phyloP scores from a whole-genome alignment of 2,329 filamentous ascomycete genomes.

The Arthrobotrys megalospora region DNA sequence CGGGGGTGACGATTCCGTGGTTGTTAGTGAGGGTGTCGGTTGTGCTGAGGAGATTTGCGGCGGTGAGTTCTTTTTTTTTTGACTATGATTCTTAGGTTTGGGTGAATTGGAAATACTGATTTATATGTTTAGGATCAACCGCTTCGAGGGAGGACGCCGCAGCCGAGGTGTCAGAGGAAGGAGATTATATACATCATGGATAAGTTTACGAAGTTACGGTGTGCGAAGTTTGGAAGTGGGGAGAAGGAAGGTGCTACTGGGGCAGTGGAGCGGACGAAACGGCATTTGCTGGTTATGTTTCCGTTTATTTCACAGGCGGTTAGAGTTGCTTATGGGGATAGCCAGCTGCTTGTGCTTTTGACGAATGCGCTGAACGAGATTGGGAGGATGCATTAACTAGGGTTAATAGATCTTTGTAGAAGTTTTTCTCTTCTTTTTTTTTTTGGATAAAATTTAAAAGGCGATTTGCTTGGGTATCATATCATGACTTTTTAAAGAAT shows the following conservation, averaged over 20 bases:
- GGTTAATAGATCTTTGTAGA: background rate
- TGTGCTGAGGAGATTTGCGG: conserved; percentile 85
- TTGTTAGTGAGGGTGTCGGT: conserved; percentile 86
- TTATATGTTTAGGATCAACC: conserved; percentile 77
- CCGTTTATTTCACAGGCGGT: conserved; percentile 79
- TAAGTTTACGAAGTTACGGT: conserved; percentile 72
- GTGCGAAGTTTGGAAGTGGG: conserved; percentile 61
- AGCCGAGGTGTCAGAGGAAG: conserved; percentile 83
- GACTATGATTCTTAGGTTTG: background rate
- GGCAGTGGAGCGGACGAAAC: conserved; percentile 74
- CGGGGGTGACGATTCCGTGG: conserved; percentile 82
- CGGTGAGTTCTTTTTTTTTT: conserved; percentile 66
- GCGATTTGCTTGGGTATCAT: background rate
- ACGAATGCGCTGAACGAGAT: conserved; percentile 76
- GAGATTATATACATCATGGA: conserved; percentile 82
- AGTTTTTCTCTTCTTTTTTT: too few relatives aligned
- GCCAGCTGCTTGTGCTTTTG: conserved; percentile 74
- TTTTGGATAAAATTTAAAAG: background rate
- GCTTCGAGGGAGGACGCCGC: conserved; percentile 87
- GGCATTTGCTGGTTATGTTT: conserved; percentile 85
- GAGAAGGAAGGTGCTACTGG: conserved; percentile 66
- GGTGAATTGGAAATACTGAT: conserved; percentile 7
- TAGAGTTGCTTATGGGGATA: conserved; percentile 75
- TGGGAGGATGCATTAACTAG: conserved; percentile 71
- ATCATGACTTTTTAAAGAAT: background rate